phyloP scores from a whole-genome alignment of 1,139 yeast genomes.

The Yamadazyma taylorii region DNA sequence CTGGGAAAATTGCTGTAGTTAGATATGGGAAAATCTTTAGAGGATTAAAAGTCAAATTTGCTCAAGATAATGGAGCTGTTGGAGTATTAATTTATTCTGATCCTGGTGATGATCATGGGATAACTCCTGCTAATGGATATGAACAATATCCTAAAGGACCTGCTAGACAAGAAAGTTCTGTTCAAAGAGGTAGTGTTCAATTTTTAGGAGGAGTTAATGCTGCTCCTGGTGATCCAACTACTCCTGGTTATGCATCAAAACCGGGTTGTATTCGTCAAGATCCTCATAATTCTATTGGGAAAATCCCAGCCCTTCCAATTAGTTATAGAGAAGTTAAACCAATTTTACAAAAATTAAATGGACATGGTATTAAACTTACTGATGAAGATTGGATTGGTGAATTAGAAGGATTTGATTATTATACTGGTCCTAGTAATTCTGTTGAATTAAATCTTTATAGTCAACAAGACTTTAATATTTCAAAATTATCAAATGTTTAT shows the following conservation, averaged over 20 bases:
- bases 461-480: slow-evolving; percentile 41
- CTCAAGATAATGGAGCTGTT: slow-evolving; percentile 47
- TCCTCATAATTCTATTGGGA: slow-evolving; percentile 42
- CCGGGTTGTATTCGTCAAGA: slow-evolving; percentile 47
- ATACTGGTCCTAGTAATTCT: slow-evolving; percentile 51
- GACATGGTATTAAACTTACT: slow-evolving; percentile 35
- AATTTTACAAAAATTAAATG: slow-evolving; percentile 42
- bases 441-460: slow-evolving; percentile 43
- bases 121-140: slow-evolving; percentile 45
- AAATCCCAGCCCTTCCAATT: slow-evolving; percentile 49
- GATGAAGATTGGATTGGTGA: slow-evolving; percentile 40
- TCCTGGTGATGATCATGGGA: slow-evolving; percentile 46
- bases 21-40: slow-evolving; percentile 44
- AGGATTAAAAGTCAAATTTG: slow-evolving; percentile 49
- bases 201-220: slow-evolving; percentile 61
- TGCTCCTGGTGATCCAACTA: slow-evolving; percentile 86
- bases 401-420: slow-evolving; percentile 42
- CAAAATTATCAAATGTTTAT: slow-evolving; percentile 47
- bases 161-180: slow-evolving; percentile 51
- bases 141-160: slow-evolving; percentile 48
- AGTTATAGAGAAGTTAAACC: slow-evolving; percentile 49
- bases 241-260: slow-evolving; percentile 78
- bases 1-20: slow-evolving; percentile 44
- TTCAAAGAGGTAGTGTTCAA: slow-evolving; percentile 83
- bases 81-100: slow-evolving; percentile 47